Evolutionary conservation across 805 yeast genomes (phyloP).

Genomic region (Saccharomyces eubayanus): DNA sequence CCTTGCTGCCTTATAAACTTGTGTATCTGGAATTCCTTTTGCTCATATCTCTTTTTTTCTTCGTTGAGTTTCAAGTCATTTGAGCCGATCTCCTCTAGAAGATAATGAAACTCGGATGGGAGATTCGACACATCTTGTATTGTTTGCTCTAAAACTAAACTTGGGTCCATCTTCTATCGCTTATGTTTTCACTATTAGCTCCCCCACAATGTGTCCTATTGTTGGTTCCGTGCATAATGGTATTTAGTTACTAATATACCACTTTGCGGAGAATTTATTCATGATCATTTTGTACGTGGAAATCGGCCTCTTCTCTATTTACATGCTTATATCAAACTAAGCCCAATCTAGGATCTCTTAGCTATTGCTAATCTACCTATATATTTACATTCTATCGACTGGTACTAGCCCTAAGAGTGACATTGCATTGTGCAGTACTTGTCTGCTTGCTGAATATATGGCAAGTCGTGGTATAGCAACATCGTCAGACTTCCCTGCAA

Average conservation of each 20-base stretch:
- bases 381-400: conserved; percentile 86
- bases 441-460: conserved; percentile 80
- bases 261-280: neutral
- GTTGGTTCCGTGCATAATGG: neutral
- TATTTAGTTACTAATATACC: neutral
- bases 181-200: neutral
- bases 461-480: conserved; percentile 89
- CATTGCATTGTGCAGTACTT: conserved; percentile 86
- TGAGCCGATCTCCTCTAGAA: conserved; percentile 67
- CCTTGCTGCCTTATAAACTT: conserved; percentile 79
- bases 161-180: conserved; percentile 63
- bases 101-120: conserved; percentile 77
- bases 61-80: conserved; percentile 64
- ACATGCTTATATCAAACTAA: neutral
- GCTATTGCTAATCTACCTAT: neutral
- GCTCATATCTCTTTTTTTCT: conserved; percentile 53
- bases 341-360: neutral
- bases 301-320: neutral
- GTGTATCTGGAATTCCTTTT: conserved; percentile 71
- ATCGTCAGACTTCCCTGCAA: conserved; percentile 85
- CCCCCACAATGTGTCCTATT: neutral
- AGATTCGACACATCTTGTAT: conserved; percentile 69
- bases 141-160: conserved; percentile 69
- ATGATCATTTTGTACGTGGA: neutral
- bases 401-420: conserved; percentile 85